Evolutionary conservation across 176 grass and related monocot genomes (phyloP), one percentile per base, ranked within the genome.

Genomic region (Bromus sterilis): DNA sequence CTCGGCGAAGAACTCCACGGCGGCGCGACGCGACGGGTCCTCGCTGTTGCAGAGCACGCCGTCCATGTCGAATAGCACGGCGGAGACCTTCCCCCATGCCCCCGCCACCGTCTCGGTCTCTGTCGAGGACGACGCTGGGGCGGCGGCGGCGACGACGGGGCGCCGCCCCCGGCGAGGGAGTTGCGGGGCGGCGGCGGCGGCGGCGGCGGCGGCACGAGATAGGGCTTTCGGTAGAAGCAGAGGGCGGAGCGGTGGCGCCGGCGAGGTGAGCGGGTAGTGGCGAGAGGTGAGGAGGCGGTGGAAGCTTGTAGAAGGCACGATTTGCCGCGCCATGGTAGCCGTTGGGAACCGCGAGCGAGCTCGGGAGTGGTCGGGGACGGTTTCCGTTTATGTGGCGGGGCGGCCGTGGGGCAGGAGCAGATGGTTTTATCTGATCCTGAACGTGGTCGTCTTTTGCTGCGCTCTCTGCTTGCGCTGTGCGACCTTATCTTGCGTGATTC

Each of bases 41-140:
- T 95, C 93, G 70, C 96, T 99, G 83, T 99, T 80, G 86, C 96
- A 99, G 56, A 99, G 90, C 40, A 95, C 96, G 76, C 93, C 91
- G 53, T 99, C 96, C 91, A 95, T 99, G 62, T 99, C 93, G 71
- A 99, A 99, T 76, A 99, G 89, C 78, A 99, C 91, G 33, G 93
- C 96, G 1, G 93, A 93, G 16, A 99, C 93, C 82, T 93, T 91
- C 2, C 90, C 96, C 96, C 93, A 95, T 10, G 79, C 46, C 25
- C 61, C 88, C 7, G 41, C 29, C 43, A 9, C 86, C 71, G 36
- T 64, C 41, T 37, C 89, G 2, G 48, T 66, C 31, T 56, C 73
- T 53, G 84, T 49, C 29, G 87, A 67, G 29, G 88, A 82, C 0
- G 86, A 75, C 43, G 58, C 76, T 37, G 84, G 74, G 37, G 73